These are phyloP conservation scores for Gastroboletus turbinatus DNA, from an alignment of 1,284 basidiomycete species.

Conservation along the genomic window DNA sequence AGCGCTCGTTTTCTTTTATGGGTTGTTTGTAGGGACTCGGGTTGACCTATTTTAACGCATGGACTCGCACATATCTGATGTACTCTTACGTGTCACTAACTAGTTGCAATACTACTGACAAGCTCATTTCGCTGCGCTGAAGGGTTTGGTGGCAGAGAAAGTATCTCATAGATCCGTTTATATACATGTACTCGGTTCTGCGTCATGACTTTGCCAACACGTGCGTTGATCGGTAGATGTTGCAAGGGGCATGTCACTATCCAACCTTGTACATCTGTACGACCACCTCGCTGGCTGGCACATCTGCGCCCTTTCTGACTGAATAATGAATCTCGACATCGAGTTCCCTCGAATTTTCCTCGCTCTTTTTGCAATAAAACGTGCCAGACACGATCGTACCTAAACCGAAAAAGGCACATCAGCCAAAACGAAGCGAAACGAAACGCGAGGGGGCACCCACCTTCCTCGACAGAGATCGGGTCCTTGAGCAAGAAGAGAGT, in stretches of 20 bases:
- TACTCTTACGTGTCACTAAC: conserved; percentile 12
- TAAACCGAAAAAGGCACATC: conserved; percentile 27
- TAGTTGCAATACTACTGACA: conserved; percentile 11
- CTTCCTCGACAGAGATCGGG: conserved; percentile 73
- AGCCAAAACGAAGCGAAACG: not conserved
- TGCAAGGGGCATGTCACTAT: conserved; percentile 40
- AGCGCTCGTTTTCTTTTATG: not conserved
- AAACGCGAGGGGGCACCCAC: conserved; percentile 39
- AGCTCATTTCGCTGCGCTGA: not conserved
- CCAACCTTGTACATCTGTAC: conserved; percentile 83
- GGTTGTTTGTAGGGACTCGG: not conserved
- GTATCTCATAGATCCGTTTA: not conserved
- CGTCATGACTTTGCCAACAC: not conserved
- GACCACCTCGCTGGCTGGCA: conserved; percentile 39
- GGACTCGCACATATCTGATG: conserved; percentile 9
- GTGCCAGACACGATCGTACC: conserved; percentile 78
- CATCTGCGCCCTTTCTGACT: conserved; percentile 40
- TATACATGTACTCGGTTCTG: not conserved
- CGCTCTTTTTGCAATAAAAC: conserved; percentile 83
- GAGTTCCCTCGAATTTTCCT: conserved; percentile 83
- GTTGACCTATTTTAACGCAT: not conserved
- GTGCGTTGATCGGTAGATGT: not conserved
- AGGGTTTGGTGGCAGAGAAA: not conserved
- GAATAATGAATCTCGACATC: conserved; percentile 91
- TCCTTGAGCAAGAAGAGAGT: conserved; percentile 86